These are phyloP conservation scores for Entomortierella beljakovae DNA, from an alignment of 192 early-diverging fungal genomes.

Conservation along the genomic window DNA sequence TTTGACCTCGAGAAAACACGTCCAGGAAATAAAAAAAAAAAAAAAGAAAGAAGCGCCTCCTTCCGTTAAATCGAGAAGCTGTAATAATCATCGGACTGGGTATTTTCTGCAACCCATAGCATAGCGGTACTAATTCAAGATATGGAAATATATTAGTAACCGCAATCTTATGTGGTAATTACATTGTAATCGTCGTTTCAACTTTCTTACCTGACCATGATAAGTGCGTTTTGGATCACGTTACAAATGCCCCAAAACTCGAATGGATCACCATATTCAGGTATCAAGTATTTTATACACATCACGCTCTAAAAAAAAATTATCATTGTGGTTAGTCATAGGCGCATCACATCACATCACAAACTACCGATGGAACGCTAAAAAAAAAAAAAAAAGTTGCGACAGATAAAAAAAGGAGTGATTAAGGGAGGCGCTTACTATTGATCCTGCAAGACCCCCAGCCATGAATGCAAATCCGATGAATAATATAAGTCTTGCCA, in stretches of 20 bases:
- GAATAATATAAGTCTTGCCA: constrained; percentile 66
- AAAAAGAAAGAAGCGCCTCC: too few species aligned
- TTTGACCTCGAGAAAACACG: too few species aligned
- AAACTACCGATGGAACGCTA: too few species aligned
- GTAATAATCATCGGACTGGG: constrained; percentile 42
- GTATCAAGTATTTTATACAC: constrained; percentile 47
- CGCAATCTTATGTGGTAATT: not conserved
- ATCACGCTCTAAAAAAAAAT: constrained; percentile 26
- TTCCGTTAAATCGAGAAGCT: constrained; percentile 40
- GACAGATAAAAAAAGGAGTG: not conserved
- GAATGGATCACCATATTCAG: constrained; percentile 29
- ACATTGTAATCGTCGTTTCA: not conserved
- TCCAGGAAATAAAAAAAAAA: too few species aligned
- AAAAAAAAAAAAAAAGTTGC: too few species aligned
- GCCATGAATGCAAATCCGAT: constrained; percentile 70
- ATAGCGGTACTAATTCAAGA: constrained; percentile 46
- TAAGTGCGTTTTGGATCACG: constrained; percentile 37
- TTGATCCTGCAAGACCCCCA: constrained; percentile 68
- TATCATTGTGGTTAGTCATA: too few species aligned
- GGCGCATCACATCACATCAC: too few species aligned
- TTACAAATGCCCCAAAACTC: constrained; percentile 47
- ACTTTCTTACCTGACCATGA: constrained; percentile 40
- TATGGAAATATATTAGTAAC: not conserved
- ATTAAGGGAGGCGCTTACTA: constrained; percentile 24
- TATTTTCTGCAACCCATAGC: constrained; percentile 56